Evolutionary conservation across 2,329 filamentous ascomycete species (phyloP), one percentile per base, ranked within the genome.

Genomic region (Verticillium klebahnii): DNA sequence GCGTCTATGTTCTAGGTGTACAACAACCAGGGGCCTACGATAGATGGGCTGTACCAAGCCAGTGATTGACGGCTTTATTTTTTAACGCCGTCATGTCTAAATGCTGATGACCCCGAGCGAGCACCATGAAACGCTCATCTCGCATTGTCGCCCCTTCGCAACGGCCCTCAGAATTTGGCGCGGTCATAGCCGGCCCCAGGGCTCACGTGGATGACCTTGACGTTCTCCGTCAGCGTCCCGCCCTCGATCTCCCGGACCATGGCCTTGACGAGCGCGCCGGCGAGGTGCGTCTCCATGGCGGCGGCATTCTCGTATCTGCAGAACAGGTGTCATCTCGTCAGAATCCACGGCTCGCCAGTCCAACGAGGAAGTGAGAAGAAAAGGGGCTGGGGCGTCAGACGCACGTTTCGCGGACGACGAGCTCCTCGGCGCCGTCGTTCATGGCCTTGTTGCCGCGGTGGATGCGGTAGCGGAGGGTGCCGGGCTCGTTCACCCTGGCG

Each of bases 351-450:
- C 29, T 29, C 29, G 29, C 29, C 29, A 6, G 29, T 29, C 29
- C 4, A 29, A 57, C 37, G 58, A 61, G 45, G 60, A 37, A 8
- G 12, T 5, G 14, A 39, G n/a, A 23, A 31, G 12, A 61, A 29
- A 14, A 15, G 6, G 11, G 37, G n/a, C 19, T 12, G 7, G 29
- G 25, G 15, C 4, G n/a, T 8, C n/a, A 40, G 52, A 65, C 60
- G 63, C 64, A 71, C 70, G 66, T 67, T 61, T 71, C 69, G 14
- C 69, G 62, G 50, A 68, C 59, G 34, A 72, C 62, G 58, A 70
- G 67, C 58, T 70, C 66, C 36, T 68, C 62, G 17, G 67, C 66
- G 50, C 65, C 65, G 25, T 55, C 59, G 31, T 68, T 69, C 32
- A 67, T 61, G 58, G 69, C 66, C 9, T 64, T 62, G 37, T 67